These are phyloP conservation scores for Exutisphaerella laricina DNA, from an alignment of 2,329 filamentous ascomycete species.

Conservation along the genomic window DNA sequence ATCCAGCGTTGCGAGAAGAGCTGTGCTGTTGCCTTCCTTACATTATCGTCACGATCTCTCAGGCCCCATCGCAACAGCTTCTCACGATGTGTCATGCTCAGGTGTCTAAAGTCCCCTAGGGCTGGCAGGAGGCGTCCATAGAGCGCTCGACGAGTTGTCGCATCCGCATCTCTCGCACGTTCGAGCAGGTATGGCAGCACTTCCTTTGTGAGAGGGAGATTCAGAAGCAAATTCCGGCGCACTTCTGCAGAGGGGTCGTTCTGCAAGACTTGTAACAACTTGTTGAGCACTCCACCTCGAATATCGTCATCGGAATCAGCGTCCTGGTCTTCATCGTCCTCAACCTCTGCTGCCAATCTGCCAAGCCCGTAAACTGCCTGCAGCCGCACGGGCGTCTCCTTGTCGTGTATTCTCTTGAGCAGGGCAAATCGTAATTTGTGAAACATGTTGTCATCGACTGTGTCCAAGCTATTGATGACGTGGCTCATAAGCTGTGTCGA, in stretches of 20 bases:
- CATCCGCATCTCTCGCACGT: conserved; percentile 81
- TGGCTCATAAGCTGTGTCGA: conserved; percentile 86
- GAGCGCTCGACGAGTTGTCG: conserved; percentile 73
- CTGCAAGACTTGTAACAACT: conserved; percentile 80
- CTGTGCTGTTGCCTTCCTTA: conserved; percentile 82
- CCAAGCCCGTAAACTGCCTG: conserved; percentile 91
- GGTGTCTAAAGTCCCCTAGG: conserved; percentile 86
- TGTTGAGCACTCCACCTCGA: conserved; percentile 65
- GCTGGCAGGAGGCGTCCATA: conserved; percentile 84
- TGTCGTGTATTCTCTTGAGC: conserved; percentile 82
- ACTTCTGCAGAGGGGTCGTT: conserved; percentile 95
- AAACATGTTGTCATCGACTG: conserved; percentile 88
- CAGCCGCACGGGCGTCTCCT: conserved; percentile 84
- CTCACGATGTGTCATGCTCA: conserved; percentile 90
- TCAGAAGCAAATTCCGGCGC: conserved; percentile 77
- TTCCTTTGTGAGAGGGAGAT: conserved; percentile 76
- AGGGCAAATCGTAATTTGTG: conserved; percentile 72
- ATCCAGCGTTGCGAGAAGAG: conserved; percentile 97
- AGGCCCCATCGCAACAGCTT: conserved; percentile 94
- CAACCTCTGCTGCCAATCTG: conserved; percentile 67
- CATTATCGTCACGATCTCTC: conserved; percentile 87
- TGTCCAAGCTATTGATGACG: conserved; percentile 85
- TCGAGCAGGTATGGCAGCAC: conserved; percentile 86
- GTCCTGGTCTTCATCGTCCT: conserved; percentile 60
- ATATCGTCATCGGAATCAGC: conserved; percentile 63